Evolutionary conservation across 2,329 filamentous ascomycete species (phyloP).

Genomic region (Metarhizium robertsii): DNA sequence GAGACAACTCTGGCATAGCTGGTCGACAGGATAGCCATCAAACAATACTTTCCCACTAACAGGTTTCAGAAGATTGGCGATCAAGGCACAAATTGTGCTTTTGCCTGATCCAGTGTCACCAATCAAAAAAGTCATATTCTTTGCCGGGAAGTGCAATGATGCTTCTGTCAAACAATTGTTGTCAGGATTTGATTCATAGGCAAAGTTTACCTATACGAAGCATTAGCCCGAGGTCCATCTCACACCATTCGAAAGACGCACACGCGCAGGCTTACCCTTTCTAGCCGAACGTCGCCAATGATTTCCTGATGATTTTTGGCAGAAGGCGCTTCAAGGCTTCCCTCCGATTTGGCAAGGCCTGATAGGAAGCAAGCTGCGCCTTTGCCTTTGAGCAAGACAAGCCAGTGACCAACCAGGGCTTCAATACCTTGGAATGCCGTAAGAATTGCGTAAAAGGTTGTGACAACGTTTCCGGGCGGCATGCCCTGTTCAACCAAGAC

Average conservation of each 20-base stretch:
- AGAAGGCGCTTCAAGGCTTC: neutral
- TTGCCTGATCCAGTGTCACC: conserved; percentile 88
- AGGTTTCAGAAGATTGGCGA: conserved; percentile 69
- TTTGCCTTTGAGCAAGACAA: conserved; percentile 71
- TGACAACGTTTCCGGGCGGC: conserved; percentile 60
- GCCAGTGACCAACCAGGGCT: conserved; percentile 63
- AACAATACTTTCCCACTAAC: conserved; percentile 56
- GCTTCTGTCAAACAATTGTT: conserved; percentile 50
- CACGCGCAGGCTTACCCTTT: conserved; percentile 42
- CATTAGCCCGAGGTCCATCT: neutral
- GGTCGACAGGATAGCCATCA: conserved; percentile 53
- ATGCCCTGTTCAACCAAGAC: conserved; percentile 54
- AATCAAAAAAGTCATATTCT: conserved; percentile 70
- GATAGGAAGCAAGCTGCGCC: conserved; percentile 59
- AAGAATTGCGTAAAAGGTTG: conserved; percentile 76
- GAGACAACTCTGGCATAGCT: conserved; percentile 61
- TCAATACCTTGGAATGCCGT: conserved; percentile 69
- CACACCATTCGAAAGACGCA: neutral
- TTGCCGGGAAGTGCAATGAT: conserved; percentile 61
- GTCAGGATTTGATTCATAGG: conserved; percentile 64
- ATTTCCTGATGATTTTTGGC: conserved; percentile 4
- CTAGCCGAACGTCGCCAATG: conserved; percentile 49
- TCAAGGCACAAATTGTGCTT: conserved; percentile 73
- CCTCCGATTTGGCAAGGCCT: conserved; percentile 22
- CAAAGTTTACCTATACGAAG: conserved; percentile 58